phyloP scores from a whole-genome alignment of 2,329 filamentous ascomycete species.

The Capronia epimyces region DNA sequence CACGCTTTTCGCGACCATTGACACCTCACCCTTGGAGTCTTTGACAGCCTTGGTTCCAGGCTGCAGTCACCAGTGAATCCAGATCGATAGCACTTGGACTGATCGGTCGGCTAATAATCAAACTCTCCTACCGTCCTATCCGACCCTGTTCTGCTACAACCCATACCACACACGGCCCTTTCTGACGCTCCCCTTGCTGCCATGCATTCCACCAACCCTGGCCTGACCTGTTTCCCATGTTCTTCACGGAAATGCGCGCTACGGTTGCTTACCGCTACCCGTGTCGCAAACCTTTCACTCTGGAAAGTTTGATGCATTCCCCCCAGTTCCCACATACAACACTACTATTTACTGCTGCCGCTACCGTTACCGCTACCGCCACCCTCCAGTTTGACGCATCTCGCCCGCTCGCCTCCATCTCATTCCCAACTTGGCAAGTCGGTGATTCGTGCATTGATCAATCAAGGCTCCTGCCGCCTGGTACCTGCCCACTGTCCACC shows the following conservation, averaged over 20 bases:
- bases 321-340: constrained; percentile 13
- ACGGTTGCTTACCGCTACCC: neutral
- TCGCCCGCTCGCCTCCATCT: constrained; percentile 20
- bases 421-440: constrained; percentile 8
- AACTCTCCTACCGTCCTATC: neutral
- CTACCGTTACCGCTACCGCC: constrained; percentile 7
- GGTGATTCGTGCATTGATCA: constrained; percentile 2
- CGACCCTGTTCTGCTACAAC: neutral
- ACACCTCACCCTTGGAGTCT: neutral
- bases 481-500: constrained; percentile 13
- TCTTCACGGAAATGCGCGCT: constrained; percentile 6
- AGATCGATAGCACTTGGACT: neutral
- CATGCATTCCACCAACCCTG: neutral
- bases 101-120: neutral
- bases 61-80: constrained; percentile 5
- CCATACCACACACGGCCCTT: neutral
- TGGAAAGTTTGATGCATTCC: neutral
- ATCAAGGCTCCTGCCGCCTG: constrained; percentile 6
- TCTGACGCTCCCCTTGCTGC: neutral
- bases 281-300: too few species aligned
- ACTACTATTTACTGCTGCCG: constrained; percentile 14
- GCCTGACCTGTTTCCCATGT: neutral
- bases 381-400: constrained; percentile 19
- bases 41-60: constrained; percentile 7
- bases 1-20: neutral